Percentiles rank a stretch among this genome's conserved stretches.
These are phyloP conservation scores for Colletotrichum sojae DNA, from an alignment of 2,329 filamentous ascomycete genomes.

Conservation along the genomic window DNA sequence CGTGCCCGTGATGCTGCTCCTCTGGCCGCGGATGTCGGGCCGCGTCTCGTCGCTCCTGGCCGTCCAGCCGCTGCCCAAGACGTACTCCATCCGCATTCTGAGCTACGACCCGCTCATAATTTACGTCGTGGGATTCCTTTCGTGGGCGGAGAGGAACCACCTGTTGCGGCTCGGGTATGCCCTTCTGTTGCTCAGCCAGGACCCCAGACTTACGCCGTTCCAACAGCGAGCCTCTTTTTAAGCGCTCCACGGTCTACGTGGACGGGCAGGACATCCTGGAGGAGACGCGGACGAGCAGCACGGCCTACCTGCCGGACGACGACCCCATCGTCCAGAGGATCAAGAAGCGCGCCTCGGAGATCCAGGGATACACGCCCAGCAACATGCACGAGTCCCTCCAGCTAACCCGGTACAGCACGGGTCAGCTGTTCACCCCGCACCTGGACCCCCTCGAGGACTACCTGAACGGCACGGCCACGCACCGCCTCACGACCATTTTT, in stretches of 20 bases:
- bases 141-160: constrained; percentile 16
- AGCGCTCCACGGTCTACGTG: constrained; percentile 7
- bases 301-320: constrained; percentile 8
- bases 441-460: constrained; percentile 10
- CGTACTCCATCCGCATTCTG: constrained; percentile 3
- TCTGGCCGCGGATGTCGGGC: constrained; percentile 6
- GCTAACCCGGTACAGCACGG: constrained; percentile 12
- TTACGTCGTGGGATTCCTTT: constrained; percentile 18
- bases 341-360: constrained; percentile 3
- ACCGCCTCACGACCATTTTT: constrained; percentile 19
- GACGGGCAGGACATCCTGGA: not conserved
- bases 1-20: not conserved
- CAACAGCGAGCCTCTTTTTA: not conserved
- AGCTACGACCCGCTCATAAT: constrained; percentile 27
- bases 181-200: not conserved
- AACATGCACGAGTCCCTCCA: constrained; percentile 15
- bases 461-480: not conserved
- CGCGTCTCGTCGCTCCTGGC: not conserved
- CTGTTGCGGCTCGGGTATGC: constrained; percentile 6
- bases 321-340: constrained; percentile 15
- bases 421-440: constrained; percentile 16
- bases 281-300: constrained; percentile 16
- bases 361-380: constrained; percentile 16
- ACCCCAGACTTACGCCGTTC: not conserved
- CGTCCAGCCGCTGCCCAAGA: constrained; percentile 3